Conservation (phyloP, 2,329 filamentous ascomycete genomes). For the Diaporthe ampelina region DNA sequence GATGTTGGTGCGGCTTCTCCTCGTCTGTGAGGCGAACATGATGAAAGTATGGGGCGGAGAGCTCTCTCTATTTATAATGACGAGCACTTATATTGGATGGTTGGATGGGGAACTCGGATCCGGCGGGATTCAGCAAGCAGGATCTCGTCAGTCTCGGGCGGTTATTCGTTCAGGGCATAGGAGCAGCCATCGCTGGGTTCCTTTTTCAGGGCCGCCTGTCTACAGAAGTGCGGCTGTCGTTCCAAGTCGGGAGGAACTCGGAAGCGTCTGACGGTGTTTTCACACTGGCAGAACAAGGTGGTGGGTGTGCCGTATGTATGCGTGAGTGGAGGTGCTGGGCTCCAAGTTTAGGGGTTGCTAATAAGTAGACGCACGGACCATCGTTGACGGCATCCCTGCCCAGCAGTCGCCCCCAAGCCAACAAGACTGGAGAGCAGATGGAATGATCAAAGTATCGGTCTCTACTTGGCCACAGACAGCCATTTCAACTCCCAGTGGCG, state of each 20-base stretch:
- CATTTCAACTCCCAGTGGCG: too few species aligned
- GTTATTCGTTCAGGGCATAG: slow-evolving; percentile 1
- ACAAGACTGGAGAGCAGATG: not conserved
- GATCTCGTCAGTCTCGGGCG: not conserved
- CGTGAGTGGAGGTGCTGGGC: not conserved
- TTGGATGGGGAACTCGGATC: not conserved
- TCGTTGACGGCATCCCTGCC: not conserved
- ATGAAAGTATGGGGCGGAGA: not conserved
- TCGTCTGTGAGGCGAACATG: slow-evolving; percentile 26
- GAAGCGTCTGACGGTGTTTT: not conserved
- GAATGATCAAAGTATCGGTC: too few species aligned
- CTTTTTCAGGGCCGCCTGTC: not conserved
- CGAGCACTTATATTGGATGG: not conserved
- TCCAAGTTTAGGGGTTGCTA: not conserved
- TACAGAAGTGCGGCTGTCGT: not conserved
- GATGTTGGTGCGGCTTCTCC: slow-evolving; percentile 36
- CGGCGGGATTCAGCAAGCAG: not conserved
- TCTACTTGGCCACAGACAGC: not conserved
- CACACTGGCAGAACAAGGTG: not conserved
- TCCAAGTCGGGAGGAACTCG: too few species aligned
- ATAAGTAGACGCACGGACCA: slow-evolving; percentile 1
- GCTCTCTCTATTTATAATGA: not conserved
- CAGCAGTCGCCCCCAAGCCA: not conserved
- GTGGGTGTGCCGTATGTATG: not conserved
- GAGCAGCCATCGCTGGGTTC: slow-evolving; percentile 7